Base-by-base conservation (phyloP, 805 yeast genomes). In the Komagataella populi region DNA sequence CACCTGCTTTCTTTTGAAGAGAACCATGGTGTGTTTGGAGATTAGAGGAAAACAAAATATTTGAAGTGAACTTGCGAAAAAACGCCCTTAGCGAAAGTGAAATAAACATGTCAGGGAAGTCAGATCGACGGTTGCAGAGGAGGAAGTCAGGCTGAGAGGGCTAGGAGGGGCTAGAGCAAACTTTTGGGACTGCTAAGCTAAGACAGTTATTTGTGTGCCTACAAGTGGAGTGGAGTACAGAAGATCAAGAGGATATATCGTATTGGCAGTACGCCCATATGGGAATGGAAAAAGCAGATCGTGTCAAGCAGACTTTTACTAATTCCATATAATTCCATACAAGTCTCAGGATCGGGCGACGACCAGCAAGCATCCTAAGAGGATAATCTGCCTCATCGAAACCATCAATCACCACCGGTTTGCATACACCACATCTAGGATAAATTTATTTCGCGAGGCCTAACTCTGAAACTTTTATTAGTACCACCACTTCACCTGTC, bases 1-100 rank as follows among this genome's bases (percentile, higher is more conserved):
- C 46, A 85, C 87, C 43, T 82, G 82, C 62, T 85, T 84, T 54
- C 91, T 71, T 61, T 84, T 85, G 68, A 81, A 85, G 39, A 83
- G 69, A 47, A 86, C 95, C 95, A 30, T 30, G 39, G 12, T 30
- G 12, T 30, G 14, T 30, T 30, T 30, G 39, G n/a, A 10, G 39
- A 30, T 30, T 30, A 8, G 39, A 30, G 5, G 39, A 30, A 30
- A 30, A 30, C 39, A 30, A 30, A 30, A 30, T 30, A 30, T 30
- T 30, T 30, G 39, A 30, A n/a, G 6, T 12, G 39, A 30, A 30
- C 39, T 30, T 30, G 39, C 39, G 39, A 30, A 30, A 30, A 30
- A 30, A 10, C 39, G 39, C 39, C 39, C 39, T 14, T 30, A 30
- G 39, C 39, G 39, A 30, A 30, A 10, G 39, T 10, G 14, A 30